These are phyloP conservation scores for Neltuma alba DNA, from an alignment of 306 rosid genomes.

Conservation along the genomic window DNA sequence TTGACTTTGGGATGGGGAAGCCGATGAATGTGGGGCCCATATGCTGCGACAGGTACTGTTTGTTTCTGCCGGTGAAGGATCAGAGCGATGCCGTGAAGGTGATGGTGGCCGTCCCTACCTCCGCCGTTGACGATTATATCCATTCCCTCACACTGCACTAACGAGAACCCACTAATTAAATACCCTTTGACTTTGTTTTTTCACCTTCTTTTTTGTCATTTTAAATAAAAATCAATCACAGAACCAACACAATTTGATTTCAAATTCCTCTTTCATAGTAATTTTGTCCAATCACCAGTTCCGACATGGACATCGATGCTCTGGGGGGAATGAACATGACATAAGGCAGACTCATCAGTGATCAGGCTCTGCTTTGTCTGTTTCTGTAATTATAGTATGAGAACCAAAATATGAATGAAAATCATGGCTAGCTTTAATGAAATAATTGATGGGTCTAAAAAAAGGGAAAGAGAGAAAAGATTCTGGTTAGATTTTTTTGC, in stretches of 20 bases:
- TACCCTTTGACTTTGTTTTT: background rate
- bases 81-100: constrained; percentile 63
- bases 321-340: background rate
- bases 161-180: background rate
- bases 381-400: background rate
- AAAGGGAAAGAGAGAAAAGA: background rate
- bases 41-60: constrained; percentile 78
- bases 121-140: constrained; percentile 54
- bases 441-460: background rate
- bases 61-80: constrained; percentile 69
- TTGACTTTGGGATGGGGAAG: constrained; percentile 68
- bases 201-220: background rate
- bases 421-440: background rate
- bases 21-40: constrained; percentile 72
- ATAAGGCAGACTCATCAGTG: background rate
- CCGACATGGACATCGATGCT: background rate
- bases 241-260: background rate
- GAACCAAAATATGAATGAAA: background rate
- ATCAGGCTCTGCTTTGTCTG: background rate
- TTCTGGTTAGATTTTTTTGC: background rate
- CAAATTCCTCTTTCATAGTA: background rate
- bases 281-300: background rate
- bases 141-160: constrained; percentile 34
- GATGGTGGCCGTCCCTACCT: constrained; percentile 65
- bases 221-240: background rate